Evolutionary conservation across 1,284 basidiomycete species (phyloP).

Genomic region (Cutaneotrichosporon arboriforme): DNA sequence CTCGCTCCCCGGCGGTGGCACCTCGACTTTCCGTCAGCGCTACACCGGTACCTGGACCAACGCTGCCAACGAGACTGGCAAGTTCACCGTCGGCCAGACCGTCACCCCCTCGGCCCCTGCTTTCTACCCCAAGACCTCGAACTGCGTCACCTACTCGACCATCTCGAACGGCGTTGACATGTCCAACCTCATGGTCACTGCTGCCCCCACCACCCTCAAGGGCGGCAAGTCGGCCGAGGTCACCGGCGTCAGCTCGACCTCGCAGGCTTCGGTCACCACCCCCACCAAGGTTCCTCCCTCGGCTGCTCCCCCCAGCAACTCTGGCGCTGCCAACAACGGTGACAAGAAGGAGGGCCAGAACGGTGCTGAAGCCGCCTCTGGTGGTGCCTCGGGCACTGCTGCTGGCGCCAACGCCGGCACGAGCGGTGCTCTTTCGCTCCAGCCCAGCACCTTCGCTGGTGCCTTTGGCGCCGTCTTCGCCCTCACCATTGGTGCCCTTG

Average conservation of each 20-base stretch:
- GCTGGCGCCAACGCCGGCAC: constrained; percentile 9
- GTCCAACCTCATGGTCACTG: constrained; percentile 33
- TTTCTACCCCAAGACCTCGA: constrained; percentile 42
- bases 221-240: constrained; percentile 21
- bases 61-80: constrained; percentile 13
- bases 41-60: constrained; percentile 42
- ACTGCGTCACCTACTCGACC: constrained; percentile 46
- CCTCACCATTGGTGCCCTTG: constrained; percentile 21
- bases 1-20: constrained; percentile 36
- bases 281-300: constrained; percentile 4
- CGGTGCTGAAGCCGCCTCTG: constrained; percentile 9
- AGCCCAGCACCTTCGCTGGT: constrained; percentile 3
- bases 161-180: constrained; percentile 43
- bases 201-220: constrained; percentile 26
- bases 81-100: constrained; percentile 38
- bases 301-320: background rate
- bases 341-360: constrained; percentile 13
- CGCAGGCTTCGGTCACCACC: constrained; percentile 16
- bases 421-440: constrained; percentile 10
- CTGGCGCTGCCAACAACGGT: constrained; percentile 13
- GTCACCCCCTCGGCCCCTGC: constrained; percentile 37
- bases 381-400: constrained; percentile 8
- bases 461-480: constrained; percentile 11
- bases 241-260: constrained; percentile 24
- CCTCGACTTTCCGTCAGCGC: constrained; percentile 48